Evolutionary conservation across 768 basidiomycete species (phyloP).

Genomic region (Trametopsis cervina): DNA sequence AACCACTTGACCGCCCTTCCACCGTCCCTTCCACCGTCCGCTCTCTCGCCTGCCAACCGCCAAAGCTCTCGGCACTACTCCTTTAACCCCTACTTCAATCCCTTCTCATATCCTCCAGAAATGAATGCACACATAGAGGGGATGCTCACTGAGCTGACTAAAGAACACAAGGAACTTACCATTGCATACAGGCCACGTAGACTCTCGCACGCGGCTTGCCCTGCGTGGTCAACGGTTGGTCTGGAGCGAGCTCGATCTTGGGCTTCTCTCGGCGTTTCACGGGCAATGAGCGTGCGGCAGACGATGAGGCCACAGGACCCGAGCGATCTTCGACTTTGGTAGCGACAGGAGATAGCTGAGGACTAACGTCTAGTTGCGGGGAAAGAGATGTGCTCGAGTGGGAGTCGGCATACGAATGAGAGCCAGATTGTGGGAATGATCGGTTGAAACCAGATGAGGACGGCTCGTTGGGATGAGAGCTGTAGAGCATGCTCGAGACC

Average conservation of each 20-base stretch:
- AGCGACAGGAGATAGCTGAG: neutral
- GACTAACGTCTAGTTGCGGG: neutral
- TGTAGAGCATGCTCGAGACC: slow-evolving; percentile 2
- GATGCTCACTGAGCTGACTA: too few species aligned
- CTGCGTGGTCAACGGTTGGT: slow-evolving; percentile 76
- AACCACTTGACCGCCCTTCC: too few species aligned
- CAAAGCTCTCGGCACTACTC: too few species aligned
- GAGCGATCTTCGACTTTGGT: neutral
- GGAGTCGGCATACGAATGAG: slow-evolving; percentile 3
- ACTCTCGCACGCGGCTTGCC: slow-evolving; percentile 72
- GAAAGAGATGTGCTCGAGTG: slow-evolving; percentile 9
- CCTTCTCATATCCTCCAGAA: too few species aligned
- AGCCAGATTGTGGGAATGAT: neutral
- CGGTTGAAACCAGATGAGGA: slow-evolving; percentile 1
- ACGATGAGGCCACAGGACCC: neutral
- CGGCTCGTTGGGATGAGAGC: neutral
- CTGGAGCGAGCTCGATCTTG: slow-evolving; percentile 60
- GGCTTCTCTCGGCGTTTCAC: slow-evolving; percentile 30
- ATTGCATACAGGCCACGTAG: slow-evolving; percentile 74
- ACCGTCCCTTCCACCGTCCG: too few species aligned
- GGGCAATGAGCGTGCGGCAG: neutral
- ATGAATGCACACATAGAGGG: too few species aligned
- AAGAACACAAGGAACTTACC: slow-evolving; percentile 36
- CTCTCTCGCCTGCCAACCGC: too few species aligned
- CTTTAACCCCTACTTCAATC: too few species aligned